Evolutionary conservation across 768 basidiomycete species (phyloP).

Genomic region (Dioszegia hungarica): DNA sequence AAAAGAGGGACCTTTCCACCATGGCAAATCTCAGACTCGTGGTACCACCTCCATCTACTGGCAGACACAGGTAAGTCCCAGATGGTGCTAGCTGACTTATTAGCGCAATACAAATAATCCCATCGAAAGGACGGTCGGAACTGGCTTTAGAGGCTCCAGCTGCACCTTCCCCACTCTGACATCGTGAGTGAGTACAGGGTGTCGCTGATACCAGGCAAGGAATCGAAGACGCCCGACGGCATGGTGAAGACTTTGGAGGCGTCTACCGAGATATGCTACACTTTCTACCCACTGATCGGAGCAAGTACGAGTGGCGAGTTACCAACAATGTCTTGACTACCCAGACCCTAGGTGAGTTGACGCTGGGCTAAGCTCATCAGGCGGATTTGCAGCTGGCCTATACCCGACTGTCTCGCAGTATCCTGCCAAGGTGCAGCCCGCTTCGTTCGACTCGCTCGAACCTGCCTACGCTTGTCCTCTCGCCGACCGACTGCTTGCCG

Average conservation of each 20-base stretch:
- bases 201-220: constrained; percentile 10
- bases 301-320: constrained; percentile 26
- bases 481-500: constrained; percentile 8
- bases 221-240: constrained; percentile 14
- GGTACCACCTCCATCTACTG: constrained; percentile 18
- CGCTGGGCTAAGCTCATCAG: background rate
- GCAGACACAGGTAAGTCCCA: constrained; percentile 19
- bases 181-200: constrained; percentile 3
- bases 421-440: constrained; percentile 14
- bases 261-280: constrained; percentile 30
- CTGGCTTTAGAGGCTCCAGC: constrained; percentile 22
- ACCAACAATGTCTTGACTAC: constrained; percentile 33
- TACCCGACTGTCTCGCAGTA: constrained; percentile 23
- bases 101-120: constrained; percentile 20
- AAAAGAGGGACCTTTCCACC: constrained; percentile 18
- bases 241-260: constrained; percentile 25
- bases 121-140: constrained; percentile 17
- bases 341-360: constrained; percentile 17
- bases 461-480: constrained; percentile 20
- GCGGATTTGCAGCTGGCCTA: constrained; percentile 24
- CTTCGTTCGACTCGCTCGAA: constrained; percentile 29
- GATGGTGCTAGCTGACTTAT: background rate
- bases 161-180: constrained; percentile 36
- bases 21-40: constrained; percentile 8
- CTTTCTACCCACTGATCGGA: constrained; percentile 26